Evolutionary conservation across 2,329 filamentous ascomycete genomes (phyloP).

Genomic region (Arthrobotrys iridis): DNA sequence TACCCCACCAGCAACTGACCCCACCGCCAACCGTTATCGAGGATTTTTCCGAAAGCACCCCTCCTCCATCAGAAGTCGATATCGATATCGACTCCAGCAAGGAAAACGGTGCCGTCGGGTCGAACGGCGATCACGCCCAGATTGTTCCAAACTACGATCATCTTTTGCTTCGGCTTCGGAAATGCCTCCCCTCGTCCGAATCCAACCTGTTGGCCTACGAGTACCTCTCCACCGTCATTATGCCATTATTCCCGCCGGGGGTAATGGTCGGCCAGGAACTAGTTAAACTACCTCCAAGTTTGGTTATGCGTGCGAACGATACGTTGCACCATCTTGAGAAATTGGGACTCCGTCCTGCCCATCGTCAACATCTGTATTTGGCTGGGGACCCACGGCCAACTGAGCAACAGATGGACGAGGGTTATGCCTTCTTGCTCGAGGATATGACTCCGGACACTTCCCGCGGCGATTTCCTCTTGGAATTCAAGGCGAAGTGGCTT

Average conservation of each 20-base stretch:
- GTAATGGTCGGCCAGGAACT: conserved; percentile 70
- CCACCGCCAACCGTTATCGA: conserved; percentile 54
- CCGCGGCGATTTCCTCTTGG: conserved; percentile 65
- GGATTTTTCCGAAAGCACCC: conserved; percentile 60
- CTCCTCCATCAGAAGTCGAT: conserved; percentile 57
- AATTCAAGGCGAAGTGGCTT: conserved; percentile 89
- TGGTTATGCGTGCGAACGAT: conserved; percentile 67
- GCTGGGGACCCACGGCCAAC: conserved; percentile 65
- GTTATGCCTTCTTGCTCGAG: conserved; percentile 74
- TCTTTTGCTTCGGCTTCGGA: conserved; percentile 71
- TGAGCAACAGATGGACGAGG: conserved; percentile 42
- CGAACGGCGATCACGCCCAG: conserved; percentile 47
- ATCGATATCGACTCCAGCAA: background rate
- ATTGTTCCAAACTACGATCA: conserved; percentile 56
- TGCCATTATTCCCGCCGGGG: conserved; percentile 67
- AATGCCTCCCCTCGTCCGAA: conserved; percentile 66
- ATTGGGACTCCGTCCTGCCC: conserved; percentile 62
- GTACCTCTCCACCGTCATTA: conserved; percentile 67
- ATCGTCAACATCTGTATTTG: conserved; percentile 67
- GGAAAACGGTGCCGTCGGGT: background rate
- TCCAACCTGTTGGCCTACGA: conserved; percentile 62
- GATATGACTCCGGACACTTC: conserved; percentile 71
- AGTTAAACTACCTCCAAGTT: conserved; percentile 64
- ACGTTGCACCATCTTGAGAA: conserved; percentile 66
- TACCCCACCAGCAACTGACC: conserved; percentile 23